Percentiles rank a stretch among this genome's conserved stretches.
Evolutionary conservation across 371 early-diverging fungal species (phyloP).

Genomic region (Chytridium lagenaria): DNA sequence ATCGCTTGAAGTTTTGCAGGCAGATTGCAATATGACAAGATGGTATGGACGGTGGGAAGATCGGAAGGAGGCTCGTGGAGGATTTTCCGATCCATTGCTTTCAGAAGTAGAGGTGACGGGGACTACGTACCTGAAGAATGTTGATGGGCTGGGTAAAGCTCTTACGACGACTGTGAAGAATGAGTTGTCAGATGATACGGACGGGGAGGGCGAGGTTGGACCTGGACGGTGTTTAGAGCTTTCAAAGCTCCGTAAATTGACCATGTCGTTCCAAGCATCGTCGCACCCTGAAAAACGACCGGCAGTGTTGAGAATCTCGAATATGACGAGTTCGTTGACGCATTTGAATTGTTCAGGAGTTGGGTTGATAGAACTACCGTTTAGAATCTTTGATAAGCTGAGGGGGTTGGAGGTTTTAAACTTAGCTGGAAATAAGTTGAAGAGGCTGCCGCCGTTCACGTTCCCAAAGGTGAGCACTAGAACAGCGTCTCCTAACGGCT

Average conservation of each 20-base stretch:
- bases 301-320: conserved; percentile 33
- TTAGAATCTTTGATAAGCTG: conserved; percentile 33
- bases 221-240: conserved; percentile 22
- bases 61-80: neutral
- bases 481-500: neutral
- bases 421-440: conserved; percentile 40
- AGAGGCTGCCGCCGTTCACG: conserved; percentile 37
- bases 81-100: neutral
- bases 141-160: neutral
- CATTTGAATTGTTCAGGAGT: conserved; percentile 35
- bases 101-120: neutral
- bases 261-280: conserved; percentile 25
- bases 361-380: conserved; percentile 42
- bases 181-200: conserved; percentile 16
- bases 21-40: conserved; percentile 43
- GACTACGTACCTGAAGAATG: neutral
- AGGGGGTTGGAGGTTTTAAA: conserved; percentile 34
- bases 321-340: conserved; percentile 32
- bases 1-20: conserved; percentile 32
- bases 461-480: conserved; percentile 4
- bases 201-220: conserved; percentile 12
- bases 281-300: conserved; percentile 17
- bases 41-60: conserved; percentile 40
- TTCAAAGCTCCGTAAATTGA: conserved; percentile 17
- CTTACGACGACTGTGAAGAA: neutral